Conservation (phyloP, 176 grass and related monocot genomes). For the Saccharum spontaneum region DNA sequence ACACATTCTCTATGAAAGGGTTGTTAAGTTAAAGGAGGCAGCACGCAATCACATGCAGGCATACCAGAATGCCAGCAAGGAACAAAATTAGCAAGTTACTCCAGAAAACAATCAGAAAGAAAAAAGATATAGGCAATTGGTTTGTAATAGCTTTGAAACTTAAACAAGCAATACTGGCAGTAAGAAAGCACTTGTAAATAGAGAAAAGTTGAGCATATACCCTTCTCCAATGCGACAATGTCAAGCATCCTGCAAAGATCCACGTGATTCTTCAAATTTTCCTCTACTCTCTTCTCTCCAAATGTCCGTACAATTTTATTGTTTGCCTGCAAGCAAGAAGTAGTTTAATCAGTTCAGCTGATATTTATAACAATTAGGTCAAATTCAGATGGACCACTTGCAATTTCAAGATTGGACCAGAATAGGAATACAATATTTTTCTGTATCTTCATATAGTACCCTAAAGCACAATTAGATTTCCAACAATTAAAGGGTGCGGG, state of each 20-base stretch:
- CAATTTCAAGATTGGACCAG: not conserved
- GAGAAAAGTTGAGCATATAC: slow-evolving; percentile 34
- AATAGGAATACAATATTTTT: not conserved
- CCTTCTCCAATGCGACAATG: slow-evolving; percentile 75
- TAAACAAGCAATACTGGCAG: not conserved
- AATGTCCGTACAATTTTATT: slow-evolving; percentile 71
- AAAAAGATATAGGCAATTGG: not conserved
- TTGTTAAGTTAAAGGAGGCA: not conserved
- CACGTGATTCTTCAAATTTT: slow-evolving; percentile 82
- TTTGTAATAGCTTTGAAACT: not conserved
- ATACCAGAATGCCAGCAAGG: not conserved
- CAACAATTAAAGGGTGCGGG: not conserved
- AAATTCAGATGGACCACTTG: not conserved
- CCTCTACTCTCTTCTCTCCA: slow-evolving; percentile 70
- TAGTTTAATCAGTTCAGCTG: slow-evolving; percentile 15
- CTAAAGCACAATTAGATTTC: not conserved
- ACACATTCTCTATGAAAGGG: not conserved
- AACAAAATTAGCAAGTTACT: not conserved
- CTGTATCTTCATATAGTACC: not conserved
- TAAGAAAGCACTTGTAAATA: not conserved
- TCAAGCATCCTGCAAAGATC: slow-evolving; percentile 84
- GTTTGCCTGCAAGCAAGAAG: slow-evolving; percentile 50
- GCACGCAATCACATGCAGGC: not conserved
- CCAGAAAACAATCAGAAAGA: not conserved
- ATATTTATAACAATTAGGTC: not conserved